Evolutionary conservation across 257 asterid genomes (phyloP), one percentile per base, ranked within the genome.

Genomic region (Solanum megistacrolobum): DNA sequence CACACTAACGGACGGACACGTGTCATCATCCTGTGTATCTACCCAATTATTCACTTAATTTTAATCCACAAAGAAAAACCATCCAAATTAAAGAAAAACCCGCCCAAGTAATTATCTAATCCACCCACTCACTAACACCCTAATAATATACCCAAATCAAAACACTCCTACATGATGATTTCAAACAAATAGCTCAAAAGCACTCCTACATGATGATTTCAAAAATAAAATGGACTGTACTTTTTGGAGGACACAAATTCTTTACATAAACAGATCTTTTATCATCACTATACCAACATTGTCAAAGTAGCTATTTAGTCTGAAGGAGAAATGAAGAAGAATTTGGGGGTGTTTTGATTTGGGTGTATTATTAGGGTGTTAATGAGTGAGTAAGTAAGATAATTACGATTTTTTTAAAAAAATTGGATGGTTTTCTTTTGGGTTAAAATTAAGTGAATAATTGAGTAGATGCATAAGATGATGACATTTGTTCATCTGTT

Each of bases 351-450:
- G 62, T 52, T 52, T 52, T 52, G 62, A 52, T 52, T 52, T 52
- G 62, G 23, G 62, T 18, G 62, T 52, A 52, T 52, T 52, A 16
- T 52, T 52, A 2, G 4, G 62, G n/a, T 1, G 2, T 52, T 18
- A 52, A 52, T 52, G 62, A 52, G 23, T 16, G 23, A 52, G n/a
- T 18, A 3, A 52, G 23, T 52, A 6, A 52, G 23, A 52, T 52
- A 16, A 16, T 16, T 52, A 52, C 0, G 62, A 41, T 41, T 41
- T 41, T 38, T 31, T 31, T 31, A 1, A 13, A 48, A 48, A 41
- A 5, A 0, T 14, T 2, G 21, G 7, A 6, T 0, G 7, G 3
- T 48, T 2, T 48, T 48, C 1, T 2, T 14, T 14, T 48, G 8
- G 0, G 3, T 48, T 48, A 48, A 48, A 48, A 48, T 48, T 48